Base-by-base conservation (phyloP, 345 rosid genomes). In the Tarenaya hassleriana region DNA sequence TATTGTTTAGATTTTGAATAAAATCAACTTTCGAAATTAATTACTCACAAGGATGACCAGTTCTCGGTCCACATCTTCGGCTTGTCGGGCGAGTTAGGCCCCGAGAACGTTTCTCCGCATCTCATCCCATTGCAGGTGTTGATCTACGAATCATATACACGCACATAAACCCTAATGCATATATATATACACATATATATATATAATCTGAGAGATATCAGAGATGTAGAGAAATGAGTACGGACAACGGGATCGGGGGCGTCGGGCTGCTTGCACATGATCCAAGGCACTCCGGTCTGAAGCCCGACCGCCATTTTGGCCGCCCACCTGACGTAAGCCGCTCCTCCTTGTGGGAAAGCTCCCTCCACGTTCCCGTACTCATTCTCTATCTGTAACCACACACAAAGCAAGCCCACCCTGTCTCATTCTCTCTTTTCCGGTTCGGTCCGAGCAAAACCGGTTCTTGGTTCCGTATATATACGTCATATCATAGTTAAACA, bases 61-160 rank as follows among this genome's bases (percentile, higher is more conserved):
- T 84, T 71, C 64, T 88, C 96, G 13, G 95, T 88, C 96, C 96
- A 88, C 29, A 88, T 69, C 39, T 86, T 63, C n/a, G 96, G 96
- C 50, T 88, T 88, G 62, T 72, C 73, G 40, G 86, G 86, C 5
- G 88, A 76, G 61, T 88, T 88, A 0, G 96, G 95, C 21, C 91
- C 94, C 18, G 52, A 56, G 57, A 82, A 88, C 43, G 94, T 88
- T 65, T 78, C 84, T 43, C 86, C 96, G 60, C 96, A 88, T 52
- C 58, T 64, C 80, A 77, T 67, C 24, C 95, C 94, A 31, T 84
- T 88, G 73, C 94, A 84, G 52, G 95, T 41, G 46, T 88, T 84
- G 24, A 84, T 77, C 95, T 56, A 58, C 34, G 3, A 24, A 58
- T 45, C 38, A 31, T 0, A 51, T 19, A 44, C 29, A 47, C 21